These are phyloP conservation scores for Priceomyces castillae DNA, from an alignment of 805 yeast genomes.

Conservation along the genomic window DNA sequence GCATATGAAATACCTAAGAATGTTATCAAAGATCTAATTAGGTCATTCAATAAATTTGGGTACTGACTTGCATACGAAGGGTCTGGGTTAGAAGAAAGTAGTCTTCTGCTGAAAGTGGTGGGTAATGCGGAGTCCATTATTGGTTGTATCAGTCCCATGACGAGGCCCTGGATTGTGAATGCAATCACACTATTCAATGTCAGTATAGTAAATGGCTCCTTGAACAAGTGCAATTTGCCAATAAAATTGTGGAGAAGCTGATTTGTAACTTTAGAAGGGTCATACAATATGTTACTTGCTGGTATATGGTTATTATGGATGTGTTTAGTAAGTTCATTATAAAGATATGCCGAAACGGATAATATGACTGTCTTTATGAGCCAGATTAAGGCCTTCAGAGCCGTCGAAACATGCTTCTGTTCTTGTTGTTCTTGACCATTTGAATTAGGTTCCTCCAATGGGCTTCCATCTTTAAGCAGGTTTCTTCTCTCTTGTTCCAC, in stretches of 20 bases:
- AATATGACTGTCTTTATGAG: slow-evolving; percentile 22
- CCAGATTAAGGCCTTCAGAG: not conserved
- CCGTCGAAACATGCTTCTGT: not conserved
- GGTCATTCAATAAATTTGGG: slow-evolving; percentile 34
- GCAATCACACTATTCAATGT: slow-evolving; percentile 14
- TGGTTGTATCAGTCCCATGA: slow-evolving; percentile 59
- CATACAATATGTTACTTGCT: slow-evolving; percentile 38
- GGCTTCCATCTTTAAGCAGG: not conserved
- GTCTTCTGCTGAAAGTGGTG: slow-evolving; percentile 24
- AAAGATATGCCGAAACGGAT: slow-evolving; percentile 49
- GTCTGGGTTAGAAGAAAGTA: slow-evolving; percentile 40
- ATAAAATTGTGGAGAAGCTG: slow-evolving; percentile 25
- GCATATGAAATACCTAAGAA: slow-evolving; percentile 72
- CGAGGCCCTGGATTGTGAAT: slow-evolving; percentile 50
- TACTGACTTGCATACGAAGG: slow-evolving; percentile 22
- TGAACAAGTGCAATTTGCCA: slow-evolving; percentile 18
- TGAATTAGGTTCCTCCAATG: not conserved
- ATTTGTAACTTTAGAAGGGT: slow-evolving; percentile 39
- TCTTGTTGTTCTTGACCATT: not conserved
- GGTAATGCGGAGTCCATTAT: slow-evolving; percentile 35
- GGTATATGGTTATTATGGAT: slow-evolving; percentile 50
- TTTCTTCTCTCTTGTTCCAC: not conserved
- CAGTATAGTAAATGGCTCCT: not conserved
- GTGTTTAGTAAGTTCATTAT: slow-evolving; percentile 51
- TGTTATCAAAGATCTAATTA: slow-evolving; percentile 49